Conservation (phyloP, 1,284 basidiomycete genomes). For the Marasmius fiardii region DNA sequence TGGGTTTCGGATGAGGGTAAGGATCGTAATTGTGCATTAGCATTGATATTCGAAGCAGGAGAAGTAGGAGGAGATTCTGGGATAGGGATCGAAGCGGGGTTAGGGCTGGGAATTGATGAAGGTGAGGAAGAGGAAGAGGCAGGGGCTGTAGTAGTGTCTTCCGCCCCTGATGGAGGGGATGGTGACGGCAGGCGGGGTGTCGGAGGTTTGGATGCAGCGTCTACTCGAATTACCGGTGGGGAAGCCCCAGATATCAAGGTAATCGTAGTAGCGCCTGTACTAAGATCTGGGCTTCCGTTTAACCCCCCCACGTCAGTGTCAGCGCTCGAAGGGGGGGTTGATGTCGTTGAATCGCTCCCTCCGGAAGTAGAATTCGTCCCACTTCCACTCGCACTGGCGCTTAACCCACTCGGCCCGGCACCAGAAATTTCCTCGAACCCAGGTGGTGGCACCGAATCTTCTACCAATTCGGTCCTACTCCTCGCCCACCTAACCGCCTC, state of each 20-base stretch:
- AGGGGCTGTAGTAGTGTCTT: neutral
- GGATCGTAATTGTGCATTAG: neutral
- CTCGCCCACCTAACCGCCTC: constrained; percentile 48
- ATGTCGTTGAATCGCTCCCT: too few species aligned
- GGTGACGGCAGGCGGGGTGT: neutral
- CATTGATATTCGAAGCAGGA: neutral
- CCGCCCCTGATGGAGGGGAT: neutral
- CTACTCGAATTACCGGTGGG: neutral
- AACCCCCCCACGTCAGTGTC: too few species aligned
- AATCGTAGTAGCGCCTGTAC: neutral
- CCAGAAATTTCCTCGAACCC: constrained; percentile 30
- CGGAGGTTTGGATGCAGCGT: neutral
- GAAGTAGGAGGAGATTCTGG: neutral
- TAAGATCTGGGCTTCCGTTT: neutral
- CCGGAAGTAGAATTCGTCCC: too few species aligned
- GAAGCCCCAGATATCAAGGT: too few species aligned
- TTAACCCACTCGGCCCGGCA: neutral
- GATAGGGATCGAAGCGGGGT: neutral
- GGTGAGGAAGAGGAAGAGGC: neutral
- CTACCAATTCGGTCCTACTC: constrained; percentile 31
- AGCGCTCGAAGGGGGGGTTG: too few species aligned
- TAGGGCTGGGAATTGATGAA: neutral
- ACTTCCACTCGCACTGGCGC: neutral
- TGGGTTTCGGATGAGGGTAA: neutral
- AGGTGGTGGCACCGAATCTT: constrained; percentile 26